A percentile compares a stretch with the other conserved stretches of the same genome.
phyloP scores from a whole-genome alignment of 345 rosid genomes.

The Populus pruinosa region DNA sequence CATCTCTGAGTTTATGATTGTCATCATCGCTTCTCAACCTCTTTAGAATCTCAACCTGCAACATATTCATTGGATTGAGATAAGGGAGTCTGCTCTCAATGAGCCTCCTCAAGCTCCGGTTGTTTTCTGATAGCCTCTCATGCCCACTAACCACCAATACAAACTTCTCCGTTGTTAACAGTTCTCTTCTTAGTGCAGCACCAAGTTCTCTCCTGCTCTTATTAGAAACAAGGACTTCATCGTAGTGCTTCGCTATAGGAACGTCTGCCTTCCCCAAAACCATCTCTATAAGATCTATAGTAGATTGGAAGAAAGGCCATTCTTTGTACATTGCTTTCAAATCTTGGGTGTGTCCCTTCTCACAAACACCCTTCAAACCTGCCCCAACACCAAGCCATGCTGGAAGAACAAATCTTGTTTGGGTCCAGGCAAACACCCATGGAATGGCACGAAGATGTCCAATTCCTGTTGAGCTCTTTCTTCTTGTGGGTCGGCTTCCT shows the following conservation, averaged over 20 bases:
- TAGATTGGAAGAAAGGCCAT: conserved; percentile 94
- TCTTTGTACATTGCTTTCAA: conserved; percentile 82
- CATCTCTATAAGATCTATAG: conserved; percentile 95
- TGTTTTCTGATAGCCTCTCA: conserved; percentile 65
- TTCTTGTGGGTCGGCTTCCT: conserved; percentile 88
- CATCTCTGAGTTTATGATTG: conserved; percentile 82
- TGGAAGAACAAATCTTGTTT: conserved; percentile 95
- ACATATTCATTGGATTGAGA: conserved; percentile 83
- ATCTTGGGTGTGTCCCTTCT: conserved; percentile 72
- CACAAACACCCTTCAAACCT: conserved; percentile 74
- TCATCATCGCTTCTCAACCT: conserved; percentile 80
- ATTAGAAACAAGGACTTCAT: conserved; percentile 72
- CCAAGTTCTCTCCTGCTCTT: conserved; percentile 66
- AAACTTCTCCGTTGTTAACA: conserved; percentile 59
- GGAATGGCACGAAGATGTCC: conserved; percentile 98
- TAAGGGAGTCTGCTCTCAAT: conserved; percentile 90
- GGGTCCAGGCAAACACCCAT: conserved; percentile 98
- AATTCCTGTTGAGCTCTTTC: conserved; percentile 82
- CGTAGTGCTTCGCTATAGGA: conserved; percentile 82
- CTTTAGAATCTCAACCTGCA: conserved; percentile 89
- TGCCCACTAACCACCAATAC: conserved; percentile 76
- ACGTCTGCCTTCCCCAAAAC: conserved; percentile 84
- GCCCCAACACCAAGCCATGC: conserved; percentile 99
- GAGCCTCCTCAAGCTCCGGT: conserved; percentile 77
- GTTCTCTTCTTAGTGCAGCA: conserved; percentile 62